phyloP scores from a whole-genome alignment of 768 basidiomycete species.

The Coprinopsis marcescibilis region DNA sequence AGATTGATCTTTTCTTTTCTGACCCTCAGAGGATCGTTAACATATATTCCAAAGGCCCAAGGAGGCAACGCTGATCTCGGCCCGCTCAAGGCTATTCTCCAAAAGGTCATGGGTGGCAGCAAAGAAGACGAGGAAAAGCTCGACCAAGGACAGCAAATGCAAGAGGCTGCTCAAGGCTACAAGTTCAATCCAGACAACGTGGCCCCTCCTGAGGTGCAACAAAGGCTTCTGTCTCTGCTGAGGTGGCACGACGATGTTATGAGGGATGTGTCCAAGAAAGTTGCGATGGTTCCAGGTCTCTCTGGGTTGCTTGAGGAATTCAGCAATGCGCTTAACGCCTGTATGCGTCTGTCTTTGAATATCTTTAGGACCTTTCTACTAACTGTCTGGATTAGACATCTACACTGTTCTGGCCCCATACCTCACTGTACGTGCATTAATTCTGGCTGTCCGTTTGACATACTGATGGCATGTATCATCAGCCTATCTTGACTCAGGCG shows the following conservation, averaged over 20 bases:
- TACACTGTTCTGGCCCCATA: constrained; percentile 66
- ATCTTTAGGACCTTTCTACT: background rate
- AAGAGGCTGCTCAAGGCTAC: constrained; percentile 52
- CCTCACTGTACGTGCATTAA: constrained; percentile 35
- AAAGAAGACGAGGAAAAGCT: constrained; percentile 34
- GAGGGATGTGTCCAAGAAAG: constrained; percentile 44
- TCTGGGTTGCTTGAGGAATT: constrained; percentile 51
- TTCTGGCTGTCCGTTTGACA: background rate
- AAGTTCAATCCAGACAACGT: constrained; percentile 57
- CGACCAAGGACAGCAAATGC: constrained; percentile 49
- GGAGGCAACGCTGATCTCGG: constrained; percentile 28
- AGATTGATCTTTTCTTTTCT: background rate
- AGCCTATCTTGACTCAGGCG: constrained; percentile 59
- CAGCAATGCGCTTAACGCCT: constrained; percentile 61
- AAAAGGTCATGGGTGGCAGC: constrained; percentile 45
- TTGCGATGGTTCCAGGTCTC: constrained; percentile 64
- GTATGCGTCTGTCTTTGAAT: constrained; percentile 27
- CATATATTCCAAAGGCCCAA: constrained; percentile 20
- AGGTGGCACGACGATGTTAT: constrained; percentile 61
- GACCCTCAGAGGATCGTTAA: background rate
- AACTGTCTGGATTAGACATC: constrained; percentile 35
- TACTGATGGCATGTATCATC: constrained; percentile 9
- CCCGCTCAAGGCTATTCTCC: constrained; percentile 38
- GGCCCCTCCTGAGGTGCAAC: constrained; percentile 59
- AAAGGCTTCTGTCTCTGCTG: constrained; percentile 48